Evolutionary conservation across 441 rosid species (phyloP).

Genomic region (Euphorbia celastroides): DNA sequence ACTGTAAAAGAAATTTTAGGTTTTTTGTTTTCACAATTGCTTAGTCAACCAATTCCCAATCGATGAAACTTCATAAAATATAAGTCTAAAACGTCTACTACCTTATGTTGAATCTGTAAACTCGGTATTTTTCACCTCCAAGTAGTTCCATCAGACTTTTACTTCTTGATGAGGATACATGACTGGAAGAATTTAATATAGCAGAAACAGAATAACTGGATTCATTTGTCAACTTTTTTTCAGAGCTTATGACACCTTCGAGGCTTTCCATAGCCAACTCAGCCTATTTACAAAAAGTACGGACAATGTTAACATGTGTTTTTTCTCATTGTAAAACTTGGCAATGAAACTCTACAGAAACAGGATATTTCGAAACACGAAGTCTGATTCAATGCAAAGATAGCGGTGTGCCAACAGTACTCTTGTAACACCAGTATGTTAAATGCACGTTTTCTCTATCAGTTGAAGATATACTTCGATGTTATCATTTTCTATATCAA

Average conservation of each 20-base stretch:
- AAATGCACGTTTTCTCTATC: not conserved
- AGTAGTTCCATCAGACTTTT: slow-evolving; percentile 58
- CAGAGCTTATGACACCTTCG: slow-evolving; percentile 45
- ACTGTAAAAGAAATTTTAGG: slow-evolving; percentile 31
- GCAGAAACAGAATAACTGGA: slow-evolving; percentile 56
- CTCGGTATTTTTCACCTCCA: slow-evolving; percentile 41
- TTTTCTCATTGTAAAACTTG: not conserved
- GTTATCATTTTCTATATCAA: too few species aligned
- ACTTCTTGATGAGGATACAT: slow-evolving; percentile 50
- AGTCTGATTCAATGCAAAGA: slow-evolving; percentile 9
- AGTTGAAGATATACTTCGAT: not conserved
- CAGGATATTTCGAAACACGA: not conserved
- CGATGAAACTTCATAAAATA: not conserved
- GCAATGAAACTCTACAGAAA: not conserved
- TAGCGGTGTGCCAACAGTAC: not conserved
- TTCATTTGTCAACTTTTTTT: slow-evolving; percentile 40
- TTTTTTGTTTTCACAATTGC: not conserved
- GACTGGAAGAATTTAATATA: slow-evolving; percentile 59
- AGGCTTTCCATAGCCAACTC: slow-evolving; percentile 42
- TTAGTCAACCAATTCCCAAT: not conserved
- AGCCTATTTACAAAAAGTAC: slow-evolving; percentile 27
- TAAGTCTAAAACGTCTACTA: slow-evolving; percentile 18
- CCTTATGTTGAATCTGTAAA: slow-evolving; percentile 76
- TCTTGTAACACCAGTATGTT: not conserved
- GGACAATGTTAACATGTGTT: too few species aligned